These are phyloP conservation scores for Kentomonas sorsogonicus DNA, from an alignment of 208 protist genomes.

Conservation along the genomic window DNA sequence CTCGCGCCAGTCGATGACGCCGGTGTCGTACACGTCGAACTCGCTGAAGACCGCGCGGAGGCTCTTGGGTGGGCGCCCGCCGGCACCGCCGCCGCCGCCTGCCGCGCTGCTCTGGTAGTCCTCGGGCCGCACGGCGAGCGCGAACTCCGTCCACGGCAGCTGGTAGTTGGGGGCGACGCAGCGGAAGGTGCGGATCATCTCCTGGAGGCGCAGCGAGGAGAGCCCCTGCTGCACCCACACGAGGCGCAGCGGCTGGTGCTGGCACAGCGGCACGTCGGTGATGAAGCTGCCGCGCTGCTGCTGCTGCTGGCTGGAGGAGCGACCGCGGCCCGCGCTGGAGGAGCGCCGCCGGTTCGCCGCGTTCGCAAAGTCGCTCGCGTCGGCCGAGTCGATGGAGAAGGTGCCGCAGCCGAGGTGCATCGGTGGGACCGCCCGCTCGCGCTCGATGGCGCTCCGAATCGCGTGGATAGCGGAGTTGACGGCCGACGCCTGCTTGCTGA, in stretches of 20 bases:
- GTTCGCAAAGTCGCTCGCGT: not conserved
- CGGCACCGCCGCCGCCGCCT: slow-evolving; percentile 23
- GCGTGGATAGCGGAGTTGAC: slow-evolving; percentile 84
- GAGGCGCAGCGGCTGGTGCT: slow-evolving; percentile 16
- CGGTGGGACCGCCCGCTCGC: slow-evolving; percentile 31
- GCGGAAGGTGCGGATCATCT: slow-evolving; percentile 59
- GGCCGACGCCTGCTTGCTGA: slow-evolving; percentile 41
- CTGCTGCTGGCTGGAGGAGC: not conserved
- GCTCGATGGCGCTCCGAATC: slow-evolving; percentile 71
- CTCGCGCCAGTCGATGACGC: slow-evolving; percentile 82
- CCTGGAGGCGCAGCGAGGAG: slow-evolving; percentile 36
- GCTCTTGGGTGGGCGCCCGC: slow-evolving; percentile 9
- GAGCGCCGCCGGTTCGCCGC: too few relatives aligned
- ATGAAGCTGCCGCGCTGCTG: slow-evolving; percentile 41
- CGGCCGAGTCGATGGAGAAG: slow-evolving; percentile 32
- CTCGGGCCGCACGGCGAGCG: slow-evolving; percentile 35
- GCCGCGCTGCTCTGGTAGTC: too few relatives aligned
- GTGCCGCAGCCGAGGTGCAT: slow-evolving; percentile 86
- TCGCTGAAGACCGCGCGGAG: slow-evolving; percentile 48
- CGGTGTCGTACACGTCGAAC: slow-evolving; percentile 55
- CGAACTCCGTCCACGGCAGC: slow-evolving; percentile 53
- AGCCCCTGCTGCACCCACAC: slow-evolving; percentile 56
- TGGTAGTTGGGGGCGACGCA: slow-evolving; percentile 67
- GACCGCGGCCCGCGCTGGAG: too few relatives aligned
- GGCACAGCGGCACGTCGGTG: slow-evolving; percentile 59